These are phyloP conservation scores for Parasitella parasitica DNA, from an alignment of 371 early-diverging fungal genomes.

Conservation along the genomic window DNA sequence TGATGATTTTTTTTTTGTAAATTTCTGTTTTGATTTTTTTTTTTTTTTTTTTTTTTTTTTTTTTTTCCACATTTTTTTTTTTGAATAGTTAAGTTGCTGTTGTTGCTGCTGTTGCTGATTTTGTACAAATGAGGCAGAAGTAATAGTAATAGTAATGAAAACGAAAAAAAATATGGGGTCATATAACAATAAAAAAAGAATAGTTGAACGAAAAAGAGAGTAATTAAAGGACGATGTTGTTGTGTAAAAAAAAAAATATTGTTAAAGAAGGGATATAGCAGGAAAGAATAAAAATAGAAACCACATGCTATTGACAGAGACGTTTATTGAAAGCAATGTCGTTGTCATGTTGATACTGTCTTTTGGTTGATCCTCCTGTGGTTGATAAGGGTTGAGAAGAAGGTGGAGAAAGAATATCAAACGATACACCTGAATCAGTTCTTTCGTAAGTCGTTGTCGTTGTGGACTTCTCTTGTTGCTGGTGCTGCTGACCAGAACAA, in stretches of 20 bases:
- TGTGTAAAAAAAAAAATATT: background rate
- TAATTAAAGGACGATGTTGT: background rate
- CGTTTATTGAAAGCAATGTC: background rate
- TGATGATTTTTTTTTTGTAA: background rate
- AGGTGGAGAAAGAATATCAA: conserved; percentile 16
- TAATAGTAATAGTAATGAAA: background rate
- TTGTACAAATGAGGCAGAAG: background rate
- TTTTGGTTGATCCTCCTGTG: background rate
- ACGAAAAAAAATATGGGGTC: background rate
- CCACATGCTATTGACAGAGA: conserved; percentile 1
- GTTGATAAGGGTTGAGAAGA: background rate
- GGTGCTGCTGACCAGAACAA: background rate
- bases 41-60: background rate
- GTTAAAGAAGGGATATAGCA: background rate
- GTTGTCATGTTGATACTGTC: background rate
- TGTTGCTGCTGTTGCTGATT: background rate
- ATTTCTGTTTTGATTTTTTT: background rate
- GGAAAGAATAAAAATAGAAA: background rate
- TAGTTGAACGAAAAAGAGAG: background rate
- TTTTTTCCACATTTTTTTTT: background rate
- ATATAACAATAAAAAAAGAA: background rate
- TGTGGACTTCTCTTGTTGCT: background rate
- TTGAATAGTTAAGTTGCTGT: background rate
- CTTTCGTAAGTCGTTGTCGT: conserved; percentile 2
- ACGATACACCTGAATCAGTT: conserved; percentile 19